Base-by-base conservation (phyloP, 306 rosid genomes). In the Dalbergia oliveri region DNA sequence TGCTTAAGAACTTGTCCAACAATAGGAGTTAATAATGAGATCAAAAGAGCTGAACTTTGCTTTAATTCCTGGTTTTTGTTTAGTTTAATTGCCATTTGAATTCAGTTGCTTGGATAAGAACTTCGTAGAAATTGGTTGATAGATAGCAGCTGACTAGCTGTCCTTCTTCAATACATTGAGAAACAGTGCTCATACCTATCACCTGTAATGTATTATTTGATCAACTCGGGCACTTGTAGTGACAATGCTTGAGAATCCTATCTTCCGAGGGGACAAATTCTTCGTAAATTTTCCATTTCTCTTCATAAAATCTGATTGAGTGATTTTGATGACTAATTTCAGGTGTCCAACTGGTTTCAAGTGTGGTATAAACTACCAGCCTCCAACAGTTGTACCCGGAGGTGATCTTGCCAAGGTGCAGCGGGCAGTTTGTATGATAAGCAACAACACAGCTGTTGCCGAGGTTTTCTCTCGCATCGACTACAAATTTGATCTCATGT, bases 261-360 rank as follows among this genome's bases (percentile, higher is more conserved):
- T 18, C 9, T 12, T 59, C 65, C 3, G 15, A 1, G 16, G 39
- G 37, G n/a, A 59, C 57, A 21, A 19, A 57, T 51, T 72, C 60
- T 39, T 43, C 33, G 69, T 12, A 73, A 26, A 4, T 66, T 71
- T 43, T 78, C 6, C 44, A 19, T 34, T 66, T 78, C 5, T 67
- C n/a, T n/a, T n/a, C n/a, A n/a, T n/a, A n/a, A n/a, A n/a, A n/a
- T n/a, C n/a, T n/a, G n/a, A n/a, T n/a, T n/a, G n/a, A n/a, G n/a
- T n/a, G n/a, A n/a, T n/a, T n/a, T n/a, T n/a, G n/a, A n/a, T n/a
- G 85, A 67, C 57, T 53, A 53, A 84, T 72, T 76, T 64, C 74
- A 89, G 93, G 93, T 89, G 96, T 58, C 97, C 97, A 59, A 92
- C 97, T 47, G 97, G 97, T 66, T 92, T 92, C 91, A 92, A 92